Evolutionary conservation across 768 basidiomycete genomes (phyloP).

Genomic region (Suillus weaverae): DNA sequence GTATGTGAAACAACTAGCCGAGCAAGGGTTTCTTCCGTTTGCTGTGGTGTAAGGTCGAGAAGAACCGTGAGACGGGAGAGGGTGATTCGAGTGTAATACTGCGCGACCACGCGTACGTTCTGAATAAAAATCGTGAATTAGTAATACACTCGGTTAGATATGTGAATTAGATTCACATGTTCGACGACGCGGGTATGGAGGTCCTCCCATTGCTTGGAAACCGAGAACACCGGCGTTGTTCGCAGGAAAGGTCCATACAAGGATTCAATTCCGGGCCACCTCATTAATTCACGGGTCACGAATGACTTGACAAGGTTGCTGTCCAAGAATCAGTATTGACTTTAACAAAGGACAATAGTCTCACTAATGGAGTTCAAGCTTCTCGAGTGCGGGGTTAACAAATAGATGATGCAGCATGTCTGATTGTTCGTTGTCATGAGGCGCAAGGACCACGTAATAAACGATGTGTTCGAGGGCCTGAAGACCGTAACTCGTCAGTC

Average conservation of each 20-base stretch:
- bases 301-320: conserved; percentile 96
- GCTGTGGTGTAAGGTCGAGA: conserved; percentile 77
- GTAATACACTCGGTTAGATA: background rate
- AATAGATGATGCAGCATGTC: conserved; percentile 93
- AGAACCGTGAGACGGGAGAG: conserved; percentile 79
- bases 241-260: conserved; percentile 85
- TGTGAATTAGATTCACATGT: conserved; percentile 61
- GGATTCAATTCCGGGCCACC: conserved; percentile 92
- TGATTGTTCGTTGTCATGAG: conserved; percentile 95
- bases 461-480: conserved; percentile 94
- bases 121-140: conserved; percentile 33
- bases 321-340: conserved; percentile 15
- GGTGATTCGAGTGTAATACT: conserved; percentile 94
- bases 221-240: conserved; percentile 77
- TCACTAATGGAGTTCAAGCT: conserved; percentile 85
- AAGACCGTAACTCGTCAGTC: conserved; percentile 6
- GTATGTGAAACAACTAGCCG: conserved; percentile 89
- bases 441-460: conserved; percentile 90
- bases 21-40: conserved; percentile 88
- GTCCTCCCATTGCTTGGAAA: conserved; percentile 87
- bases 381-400: conserved; percentile 73
- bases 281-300: conserved; percentile 88
- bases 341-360: conserved; percentile 16
- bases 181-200: conserved; percentile 95
- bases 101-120: conserved; percentile 94